Base-by-base conservation (phyloP, 352 stramenopile genomes). In the Globisporangium viniferum region DNA sequence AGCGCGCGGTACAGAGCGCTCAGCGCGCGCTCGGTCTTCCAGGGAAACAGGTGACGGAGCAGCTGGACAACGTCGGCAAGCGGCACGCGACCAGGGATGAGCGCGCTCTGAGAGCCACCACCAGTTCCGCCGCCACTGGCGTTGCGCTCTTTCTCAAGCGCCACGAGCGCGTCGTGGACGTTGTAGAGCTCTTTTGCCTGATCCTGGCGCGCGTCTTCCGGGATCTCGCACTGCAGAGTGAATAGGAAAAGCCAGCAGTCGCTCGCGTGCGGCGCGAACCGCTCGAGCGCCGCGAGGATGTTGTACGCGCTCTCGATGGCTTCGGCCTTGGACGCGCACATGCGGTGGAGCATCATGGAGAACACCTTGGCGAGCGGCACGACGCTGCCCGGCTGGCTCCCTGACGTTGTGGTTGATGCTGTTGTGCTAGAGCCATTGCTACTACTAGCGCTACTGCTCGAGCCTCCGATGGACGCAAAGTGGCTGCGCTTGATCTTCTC, bases 281-380 rank as follows among this genome's bases (percentile, higher is more conserved):
- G 77, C 27, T 86, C 73, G 9, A 93, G 71, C 3, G 74, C 74
- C 29, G 64, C 55, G 1, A 88, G 18, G 3, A 87, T 66, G 60
- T 91, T 93, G 77, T 93, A 93, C 7, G 75, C 79, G 8, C 76
- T 75, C 66, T 93, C 85, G 5, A 84, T 57, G 20, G 78, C 75
- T 22, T 91, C 80, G 5, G 71, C 36, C 1, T 73, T 72, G 3
- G 59, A 62, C 7, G 70, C 49, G 9, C 75, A 76, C 49, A 67
- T 78, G 6, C 77, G 78, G 18, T 82, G 71, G 44, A 90, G 55
- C 24, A 81, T 76, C 33, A 70, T 70, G 1, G 73, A 59, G 10
- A 90, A 74, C 27, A 75, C 78, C 20, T 79, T 67, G 0, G 71
- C 72, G 0, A 88, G 70, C 7, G 72, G 36, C 5, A 76, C 73